phyloP scores from a whole-genome alignment of 2,329 filamentous ascomycete genomes.

The Botryosphaeria dothidea region DNA sequence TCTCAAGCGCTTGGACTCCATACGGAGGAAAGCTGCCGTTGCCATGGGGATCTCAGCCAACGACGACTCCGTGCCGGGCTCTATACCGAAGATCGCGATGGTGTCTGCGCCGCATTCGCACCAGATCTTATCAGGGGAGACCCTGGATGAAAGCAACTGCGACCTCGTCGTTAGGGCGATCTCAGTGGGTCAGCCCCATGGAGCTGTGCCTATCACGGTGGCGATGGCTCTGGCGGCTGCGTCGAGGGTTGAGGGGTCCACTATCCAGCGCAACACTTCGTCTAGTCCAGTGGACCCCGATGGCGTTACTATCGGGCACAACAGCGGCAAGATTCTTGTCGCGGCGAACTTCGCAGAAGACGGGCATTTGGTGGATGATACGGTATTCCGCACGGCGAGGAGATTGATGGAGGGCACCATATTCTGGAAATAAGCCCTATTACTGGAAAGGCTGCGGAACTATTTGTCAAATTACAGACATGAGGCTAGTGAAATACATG shows the following conservation, averaged over 20 bases:
- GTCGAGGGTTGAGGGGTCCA: slow-evolving; percentile 36
- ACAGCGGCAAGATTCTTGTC: slow-evolving; percentile 39
- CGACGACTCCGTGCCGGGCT: not conserved
- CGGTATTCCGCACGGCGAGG: slow-evolving; percentile 39
- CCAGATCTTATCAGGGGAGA: slow-evolving; percentile 22
- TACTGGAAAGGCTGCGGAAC: too few relatives aligned
- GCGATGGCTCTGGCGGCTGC: slow-evolving; percentile 46
- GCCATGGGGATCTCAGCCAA: not conserved
- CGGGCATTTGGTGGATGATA: slow-evolving; percentile 29
- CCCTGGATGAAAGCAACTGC: slow-evolving; percentile 30
- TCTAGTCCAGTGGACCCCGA: slow-evolving; percentile 28
- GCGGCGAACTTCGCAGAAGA: slow-evolving; percentile 33
- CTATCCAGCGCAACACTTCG: slow-evolving; percentile 34
- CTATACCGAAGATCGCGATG: slow-evolving; percentile 57
- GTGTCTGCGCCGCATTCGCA: slow-evolving; percentile 19
- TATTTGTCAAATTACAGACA: too few relatives aligned
- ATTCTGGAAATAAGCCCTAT: slow-evolving; percentile 22
- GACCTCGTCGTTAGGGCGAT: slow-evolving; percentile 46
- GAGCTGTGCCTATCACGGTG: slow-evolving; percentile 45
- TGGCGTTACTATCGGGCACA: slow-evolving; percentile 40
- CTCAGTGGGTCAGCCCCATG: slow-evolving; percentile 46
- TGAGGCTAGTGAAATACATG: too few relatives aligned
- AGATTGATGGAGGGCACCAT: slow-evolving; percentile 38
- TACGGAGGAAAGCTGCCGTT: slow-evolving; percentile 43
- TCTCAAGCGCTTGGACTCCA: slow-evolving; percentile 53